phyloP scores from a whole-genome alignment of 148 eudicot genomes.

The Rhododendron mucronatum region DNA sequence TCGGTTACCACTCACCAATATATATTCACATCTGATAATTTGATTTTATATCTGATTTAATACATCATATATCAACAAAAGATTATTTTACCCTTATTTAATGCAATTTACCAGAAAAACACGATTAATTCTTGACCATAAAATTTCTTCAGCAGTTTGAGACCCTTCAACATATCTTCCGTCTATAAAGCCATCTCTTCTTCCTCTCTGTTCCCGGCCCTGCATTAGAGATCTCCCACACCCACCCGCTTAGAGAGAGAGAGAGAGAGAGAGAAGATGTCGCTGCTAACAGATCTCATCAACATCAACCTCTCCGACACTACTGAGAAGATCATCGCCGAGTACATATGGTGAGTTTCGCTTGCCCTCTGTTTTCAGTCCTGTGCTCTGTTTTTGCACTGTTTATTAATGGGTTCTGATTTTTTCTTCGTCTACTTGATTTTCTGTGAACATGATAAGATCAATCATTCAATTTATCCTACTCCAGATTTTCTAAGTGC shows the following conservation, averaged over 20 bases:
- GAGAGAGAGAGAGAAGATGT: conserved; percentile 13
- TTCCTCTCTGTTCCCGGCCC: neutral
- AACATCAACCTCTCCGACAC: conserved; percentile 51
- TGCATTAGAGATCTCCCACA: neutral
- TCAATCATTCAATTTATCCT: neutral
- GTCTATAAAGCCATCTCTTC: neutral
- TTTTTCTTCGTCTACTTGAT: neutral
- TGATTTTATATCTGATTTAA: neutral
- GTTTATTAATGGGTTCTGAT: neutral
- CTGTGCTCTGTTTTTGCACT: neutral
- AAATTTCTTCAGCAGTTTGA: neutral
- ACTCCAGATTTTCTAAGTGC: neutral
- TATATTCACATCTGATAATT: no score
- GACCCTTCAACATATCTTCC: neutral
- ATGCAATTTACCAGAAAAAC: neutral
- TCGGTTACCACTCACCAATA: neutral
- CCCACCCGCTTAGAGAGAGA: neutral
- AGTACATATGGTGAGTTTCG: conserved; percentile 40
- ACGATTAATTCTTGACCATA: neutral
- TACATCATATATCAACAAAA: neutral
- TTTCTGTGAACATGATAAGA: neutral
- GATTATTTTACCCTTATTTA: neutral
- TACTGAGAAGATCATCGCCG: conserved; percentile 50
- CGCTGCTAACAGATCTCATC: conserved; percentile 40
- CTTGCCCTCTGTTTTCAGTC: neutral